Conservation (phyloP, 1,284 basidiomycete species). For the Apiotrichum akiyoshidainum region DNA sequence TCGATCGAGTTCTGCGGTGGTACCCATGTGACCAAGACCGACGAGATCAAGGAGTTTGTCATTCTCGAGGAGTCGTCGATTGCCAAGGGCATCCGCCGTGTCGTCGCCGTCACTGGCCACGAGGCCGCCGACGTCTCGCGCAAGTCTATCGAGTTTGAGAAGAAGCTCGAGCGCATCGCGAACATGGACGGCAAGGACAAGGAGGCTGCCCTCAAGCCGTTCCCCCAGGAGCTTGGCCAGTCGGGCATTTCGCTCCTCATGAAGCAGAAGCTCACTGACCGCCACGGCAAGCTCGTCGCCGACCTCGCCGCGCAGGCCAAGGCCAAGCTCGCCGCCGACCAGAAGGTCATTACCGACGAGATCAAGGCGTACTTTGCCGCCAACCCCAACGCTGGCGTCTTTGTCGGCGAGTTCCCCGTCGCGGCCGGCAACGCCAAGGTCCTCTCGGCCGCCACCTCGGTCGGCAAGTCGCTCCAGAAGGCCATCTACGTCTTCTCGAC, state of each 20-base stretch:
- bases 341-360: constrained; percentile 71
- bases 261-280: constrained; percentile 77
- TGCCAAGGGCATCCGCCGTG: constrained; percentile 93
- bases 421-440: constrained; percentile 69
- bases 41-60: constrained; percentile 93
- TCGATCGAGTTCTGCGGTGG: constrained; percentile 60
- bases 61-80: constrained; percentile 95
- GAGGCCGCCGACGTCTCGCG: constrained; percentile 81
- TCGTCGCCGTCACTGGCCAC: constrained; percentile 90
- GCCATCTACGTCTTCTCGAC: constrained; percentile 84
- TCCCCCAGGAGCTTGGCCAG: constrained; percentile 82
- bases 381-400: constrained; percentile 66
- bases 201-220: constrained; percentile 78
- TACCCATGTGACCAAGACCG: constrained; percentile 88
- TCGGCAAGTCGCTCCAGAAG: constrained; percentile 70
- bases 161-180: constrained; percentile 66
- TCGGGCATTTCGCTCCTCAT: constrained; percentile 81
- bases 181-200: constrained; percentile 70
- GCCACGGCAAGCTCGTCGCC: constrained; percentile 68
- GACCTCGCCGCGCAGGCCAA: constrained; percentile 81
- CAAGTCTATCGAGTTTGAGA: constrained; percentile 64
- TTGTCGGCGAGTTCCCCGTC: constrained; percentile 64
- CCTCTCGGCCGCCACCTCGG: constrained; percentile 63
- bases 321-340: constrained; percentile 71
- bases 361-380: constrained; percentile 71